Percentiles rank a stretch among this genome's conserved stretches.
These are phyloP conservation scores for Galeopsis tetrahit DNA, from an alignment of 257 asterid species.

Conservation along the genomic window DNA sequence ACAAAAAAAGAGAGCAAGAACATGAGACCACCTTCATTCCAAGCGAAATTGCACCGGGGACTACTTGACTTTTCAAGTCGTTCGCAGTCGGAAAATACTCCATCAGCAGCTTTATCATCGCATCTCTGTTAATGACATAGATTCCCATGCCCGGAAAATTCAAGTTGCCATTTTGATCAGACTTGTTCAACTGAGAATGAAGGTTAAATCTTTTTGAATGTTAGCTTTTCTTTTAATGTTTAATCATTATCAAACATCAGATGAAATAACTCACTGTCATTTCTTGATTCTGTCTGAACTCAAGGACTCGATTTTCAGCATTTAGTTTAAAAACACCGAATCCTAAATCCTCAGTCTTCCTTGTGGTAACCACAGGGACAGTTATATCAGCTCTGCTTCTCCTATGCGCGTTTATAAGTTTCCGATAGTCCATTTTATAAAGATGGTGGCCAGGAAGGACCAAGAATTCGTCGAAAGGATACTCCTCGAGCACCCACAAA, in stretches of 20 bases:
- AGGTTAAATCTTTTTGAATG: conserved; percentile 25
- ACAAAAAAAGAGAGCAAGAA: not conserved
- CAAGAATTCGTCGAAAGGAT: conserved; percentile 58
- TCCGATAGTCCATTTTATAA: conserved; percentile 81
- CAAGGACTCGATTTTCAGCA: conserved; percentile 50
- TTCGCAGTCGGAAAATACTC: conserved; percentile 65
- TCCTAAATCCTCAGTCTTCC: conserved; percentile 44
- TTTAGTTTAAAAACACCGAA: conserved; percentile 57
- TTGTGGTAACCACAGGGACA: conserved; percentile 47
- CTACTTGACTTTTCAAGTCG: conserved; percentile 65
- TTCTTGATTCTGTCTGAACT: conserved; percentile 46
- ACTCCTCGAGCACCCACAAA: conserved; percentile 77
- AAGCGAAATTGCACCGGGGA: conserved; percentile 79
- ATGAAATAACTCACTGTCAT: conserved; percentile 35
- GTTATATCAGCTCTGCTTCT: conserved; percentile 58
- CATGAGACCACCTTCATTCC: conserved; percentile 70
- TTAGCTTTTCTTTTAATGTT: not conserved
- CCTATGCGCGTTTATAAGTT: conserved; percentile 59
- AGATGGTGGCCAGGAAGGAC: conserved; percentile 92
- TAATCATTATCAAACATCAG: not conserved
- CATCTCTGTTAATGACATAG: conserved; percentile 67
- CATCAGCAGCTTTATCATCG: conserved; percentile 68
- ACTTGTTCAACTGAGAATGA: conserved; percentile 45
- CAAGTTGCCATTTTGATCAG: not conserved
- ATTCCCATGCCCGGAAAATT: conserved; percentile 75